These are phyloP conservation scores for Arxiozyma bovina DNA, from an alignment of 1,139 yeast genomes.

Conservation along the genomic window DNA sequence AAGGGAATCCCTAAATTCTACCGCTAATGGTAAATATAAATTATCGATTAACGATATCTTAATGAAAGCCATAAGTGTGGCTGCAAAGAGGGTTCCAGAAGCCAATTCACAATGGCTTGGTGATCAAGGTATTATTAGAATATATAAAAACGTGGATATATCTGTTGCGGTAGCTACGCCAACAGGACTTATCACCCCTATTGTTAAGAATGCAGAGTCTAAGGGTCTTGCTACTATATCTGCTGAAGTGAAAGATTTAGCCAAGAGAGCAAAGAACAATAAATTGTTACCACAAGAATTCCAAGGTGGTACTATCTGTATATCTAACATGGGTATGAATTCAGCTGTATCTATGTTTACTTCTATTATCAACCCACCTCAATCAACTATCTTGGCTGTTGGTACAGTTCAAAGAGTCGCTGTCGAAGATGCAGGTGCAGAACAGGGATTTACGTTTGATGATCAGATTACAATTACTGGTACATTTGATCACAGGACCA, in stretches of 20 bases:
- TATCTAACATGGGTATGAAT: constrained; percentile 98
- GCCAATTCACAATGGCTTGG: constrained; percentile 94
- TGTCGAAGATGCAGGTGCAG: constrained; percentile 83
- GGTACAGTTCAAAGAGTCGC: constrained; percentile 92
- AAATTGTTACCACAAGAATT: constrained; percentile 91
- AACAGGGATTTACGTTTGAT: constrained; percentile 85
- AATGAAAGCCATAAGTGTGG: constrained; percentile 88
- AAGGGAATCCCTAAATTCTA: constrained; percentile 79
- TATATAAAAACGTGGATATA: constrained; percentile 84
- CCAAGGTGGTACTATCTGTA: constrained; percentile 98
- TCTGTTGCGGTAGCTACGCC: constrained; percentile 99
- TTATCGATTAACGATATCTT: constrained; percentile 90
- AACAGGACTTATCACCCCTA: constrained; percentile 93
- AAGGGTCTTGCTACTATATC: constrained; percentile 84
- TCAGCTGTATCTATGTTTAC: constrained; percentile 86
- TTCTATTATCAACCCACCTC: constrained; percentile 97
- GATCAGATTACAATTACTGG: constrained; percentile 88
- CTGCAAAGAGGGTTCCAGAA: constrained; percentile 84
- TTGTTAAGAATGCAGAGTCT: constrained; percentile 75
- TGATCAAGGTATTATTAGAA: constrained; percentile 81
- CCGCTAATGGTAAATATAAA: constrained; percentile 81
- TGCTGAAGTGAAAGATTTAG: constrained; percentile 77
- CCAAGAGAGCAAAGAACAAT: constrained; percentile 91
- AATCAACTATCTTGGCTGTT: constrained; percentile 84
- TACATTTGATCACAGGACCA: constrained; percentile 94